phyloP scores from a whole-genome alignment of 495 filamentous ascomycete genomes.

The Paragyromitra xinjiangensis region DNA sequence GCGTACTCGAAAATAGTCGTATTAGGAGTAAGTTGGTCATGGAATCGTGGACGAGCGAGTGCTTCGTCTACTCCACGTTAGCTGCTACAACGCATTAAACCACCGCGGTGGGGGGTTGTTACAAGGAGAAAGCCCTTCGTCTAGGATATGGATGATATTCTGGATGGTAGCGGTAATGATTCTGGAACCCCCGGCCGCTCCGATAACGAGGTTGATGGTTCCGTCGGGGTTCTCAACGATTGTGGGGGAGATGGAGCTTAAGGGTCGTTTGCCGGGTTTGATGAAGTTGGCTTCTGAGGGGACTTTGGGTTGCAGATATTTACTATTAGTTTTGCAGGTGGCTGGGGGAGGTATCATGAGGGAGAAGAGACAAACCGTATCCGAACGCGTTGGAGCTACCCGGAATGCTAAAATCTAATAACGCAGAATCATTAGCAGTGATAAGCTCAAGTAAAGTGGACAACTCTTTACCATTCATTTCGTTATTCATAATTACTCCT shows the following conservation, averaged over 20 bases:
- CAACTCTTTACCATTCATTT: conserved; percentile 77
- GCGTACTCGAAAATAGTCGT: conserved; percentile 73
- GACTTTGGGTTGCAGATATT: conserved; percentile 59
- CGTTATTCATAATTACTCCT: conserved; percentile 86
- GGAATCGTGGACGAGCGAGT: conserved; percentile 73
- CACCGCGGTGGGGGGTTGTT: background rate
- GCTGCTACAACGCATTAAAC: conserved; percentile 54
- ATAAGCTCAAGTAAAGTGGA: background rate
- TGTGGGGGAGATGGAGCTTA: conserved; percentile 60
- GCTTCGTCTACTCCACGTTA: conserved; percentile 57
- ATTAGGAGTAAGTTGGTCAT: conserved; percentile 84
- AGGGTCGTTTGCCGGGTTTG: conserved; percentile 78
- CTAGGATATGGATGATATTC: conserved; percentile 76
- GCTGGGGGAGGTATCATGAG: background rate
- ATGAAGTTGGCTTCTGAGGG: conserved; percentile 79
- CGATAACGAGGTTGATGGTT: conserved; percentile 73
- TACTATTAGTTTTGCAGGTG: background rate
- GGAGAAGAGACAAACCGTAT: conserved; percentile 62
- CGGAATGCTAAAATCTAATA: conserved; percentile 67
- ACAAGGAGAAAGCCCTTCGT: conserved; percentile 66
- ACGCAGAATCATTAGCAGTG: background rate
- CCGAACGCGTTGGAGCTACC: conserved; percentile 79
- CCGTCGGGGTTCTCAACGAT: conserved; percentile 61
- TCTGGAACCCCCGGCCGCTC: conserved; percentile 83
- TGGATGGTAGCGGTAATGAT: conserved; percentile 88